Conservation (phyloP, 2,329 filamentous ascomycete species). For the Penicillium psychrosexuale region DNA sequence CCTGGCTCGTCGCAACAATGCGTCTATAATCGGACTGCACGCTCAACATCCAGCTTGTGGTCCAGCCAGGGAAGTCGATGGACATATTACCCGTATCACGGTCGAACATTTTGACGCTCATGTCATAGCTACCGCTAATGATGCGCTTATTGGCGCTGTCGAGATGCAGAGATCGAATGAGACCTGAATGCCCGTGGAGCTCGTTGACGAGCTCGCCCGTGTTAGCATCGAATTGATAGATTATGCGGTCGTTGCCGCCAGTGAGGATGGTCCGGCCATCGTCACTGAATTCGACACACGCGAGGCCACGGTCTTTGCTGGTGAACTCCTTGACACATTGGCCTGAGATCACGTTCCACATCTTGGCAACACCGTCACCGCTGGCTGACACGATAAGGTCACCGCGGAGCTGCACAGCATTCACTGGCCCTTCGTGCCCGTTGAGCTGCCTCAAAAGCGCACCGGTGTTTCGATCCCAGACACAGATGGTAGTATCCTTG, state of each 20-base stretch:
- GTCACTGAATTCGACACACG: slow-evolving; percentile 93
- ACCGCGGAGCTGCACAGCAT: slow-evolving; percentile 90
- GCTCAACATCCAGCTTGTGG: slow-evolving; percentile 91
- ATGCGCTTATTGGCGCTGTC: slow-evolving; percentile 83
- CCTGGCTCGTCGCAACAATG: slow-evolving; percentile 92
- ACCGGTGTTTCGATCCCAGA: slow-evolving; percentile 86
- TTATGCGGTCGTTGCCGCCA: slow-evolving; percentile 91
- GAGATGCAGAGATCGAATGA: slow-evolving; percentile 87
- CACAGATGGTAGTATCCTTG: slow-evolving; percentile 89
- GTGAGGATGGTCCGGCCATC: slow-evolving; percentile 92
- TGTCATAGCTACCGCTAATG: slow-evolving; percentile 90
- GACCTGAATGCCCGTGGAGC: slow-evolving; percentile 75
- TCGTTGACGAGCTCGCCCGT: slow-evolving; percentile 79
- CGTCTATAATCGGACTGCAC: slow-evolving; percentile 94
- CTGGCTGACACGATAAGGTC: slow-evolving; percentile 91
- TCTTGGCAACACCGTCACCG: slow-evolving; percentile 86
- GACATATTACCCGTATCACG: slow-evolving; percentile 74
- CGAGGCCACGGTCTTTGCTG: slow-evolving; percentile 87
- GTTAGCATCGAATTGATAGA: slow-evolving; percentile 92
- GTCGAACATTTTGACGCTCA: slow-evolving; percentile 92
- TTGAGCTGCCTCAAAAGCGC: slow-evolving; percentile 71
- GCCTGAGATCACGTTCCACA: slow-evolving; percentile 92
- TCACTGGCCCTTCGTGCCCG: slow-evolving; percentile 88
- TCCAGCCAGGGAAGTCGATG: slow-evolving; percentile 89
- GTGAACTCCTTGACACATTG: slow-evolving; percentile 85